Evolutionary conservation across 2,329 filamentous ascomycete genomes (phyloP).

Genomic region (Thielaviopsis musarum): DNA sequence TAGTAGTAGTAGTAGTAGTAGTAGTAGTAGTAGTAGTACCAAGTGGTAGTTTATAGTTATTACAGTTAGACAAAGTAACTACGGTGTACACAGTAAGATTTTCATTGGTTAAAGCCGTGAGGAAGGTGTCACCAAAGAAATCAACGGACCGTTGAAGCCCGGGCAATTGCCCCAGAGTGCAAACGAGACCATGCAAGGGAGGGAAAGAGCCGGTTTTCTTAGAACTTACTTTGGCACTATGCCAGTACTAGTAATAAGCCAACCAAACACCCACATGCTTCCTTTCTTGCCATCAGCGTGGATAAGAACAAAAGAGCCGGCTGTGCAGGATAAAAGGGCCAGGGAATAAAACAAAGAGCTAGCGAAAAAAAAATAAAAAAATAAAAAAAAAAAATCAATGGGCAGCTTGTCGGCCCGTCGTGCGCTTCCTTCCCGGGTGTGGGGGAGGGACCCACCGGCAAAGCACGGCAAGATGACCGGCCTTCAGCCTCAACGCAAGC

Average conservation of each 20-base stretch:
- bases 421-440: conserved; percentile 3
- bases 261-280: too few relatives aligned
- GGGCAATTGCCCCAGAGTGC: neutral
- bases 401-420: neutral
- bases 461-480: conserved; percentile 2
- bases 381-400: too few relatives aligned
- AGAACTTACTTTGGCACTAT: too few relatives aligned
- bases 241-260: too few relatives aligned
- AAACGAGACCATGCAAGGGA: neutral
- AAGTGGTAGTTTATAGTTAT: too few relatives aligned
- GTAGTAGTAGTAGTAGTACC: too few relatives aligned
- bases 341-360: neutral
- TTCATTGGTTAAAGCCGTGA: neutral
- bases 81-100: too few relatives aligned
- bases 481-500: neutral
- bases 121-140: neutral
- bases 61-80: too few relatives aligned
- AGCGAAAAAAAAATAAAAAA: neutral
- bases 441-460: neutral
- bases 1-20: too few relatives aligned
- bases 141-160: conserved; percentile 6
- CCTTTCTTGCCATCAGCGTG: too few relatives aligned
- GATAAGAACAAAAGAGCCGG: too few relatives aligned
- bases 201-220: neutral
- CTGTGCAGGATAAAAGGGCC: neutral